These are phyloP conservation scores for Mallotus nudiflorus DNA, from an alignment of 345 rosid genomes.

Conservation along the genomic window DNA sequence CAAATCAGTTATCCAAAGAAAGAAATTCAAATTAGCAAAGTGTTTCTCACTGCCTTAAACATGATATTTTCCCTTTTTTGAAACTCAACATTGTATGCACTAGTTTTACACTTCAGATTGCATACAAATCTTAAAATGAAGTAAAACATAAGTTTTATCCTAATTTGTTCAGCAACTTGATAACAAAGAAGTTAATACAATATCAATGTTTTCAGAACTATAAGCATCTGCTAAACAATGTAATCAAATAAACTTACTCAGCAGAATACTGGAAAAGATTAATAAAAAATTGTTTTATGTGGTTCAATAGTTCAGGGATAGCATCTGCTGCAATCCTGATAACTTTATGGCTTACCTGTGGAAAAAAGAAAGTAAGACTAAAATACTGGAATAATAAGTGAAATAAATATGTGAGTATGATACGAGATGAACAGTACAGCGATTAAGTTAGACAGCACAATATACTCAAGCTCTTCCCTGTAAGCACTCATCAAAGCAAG, in stretches of 20 bases:
- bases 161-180: neutral
- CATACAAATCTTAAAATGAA: neutral
- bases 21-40: neutral
- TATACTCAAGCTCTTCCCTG: constrained; percentile 77
- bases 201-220: neutral
- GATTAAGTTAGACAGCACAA: constrained; percentile 79
- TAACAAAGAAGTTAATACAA: neutral
- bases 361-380: constrained; percentile 32
- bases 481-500: constrained; percentile 76
- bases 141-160: neutral
- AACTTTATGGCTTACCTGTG: constrained; percentile 73
- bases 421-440: constrained; percentile 45
- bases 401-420: constrained; percentile 5
- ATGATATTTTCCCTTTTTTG: neutral
- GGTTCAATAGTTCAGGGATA: constrained; percentile 49
- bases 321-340: constrained; percentile 80
- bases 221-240: neutral
- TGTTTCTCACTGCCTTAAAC: neutral
- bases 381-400: neutral
- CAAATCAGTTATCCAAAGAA: neutral
- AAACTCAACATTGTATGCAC: neutral
- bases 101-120: neutral
- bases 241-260: constrained; percentile 47
- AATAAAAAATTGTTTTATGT: constrained; percentile 59
- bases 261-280: constrained; percentile 62